These are phyloP conservation scores for Sarocladium kiliense DNA, from an alignment of 2,329 filamentous ascomycete species.

Conservation along the genomic window DNA sequence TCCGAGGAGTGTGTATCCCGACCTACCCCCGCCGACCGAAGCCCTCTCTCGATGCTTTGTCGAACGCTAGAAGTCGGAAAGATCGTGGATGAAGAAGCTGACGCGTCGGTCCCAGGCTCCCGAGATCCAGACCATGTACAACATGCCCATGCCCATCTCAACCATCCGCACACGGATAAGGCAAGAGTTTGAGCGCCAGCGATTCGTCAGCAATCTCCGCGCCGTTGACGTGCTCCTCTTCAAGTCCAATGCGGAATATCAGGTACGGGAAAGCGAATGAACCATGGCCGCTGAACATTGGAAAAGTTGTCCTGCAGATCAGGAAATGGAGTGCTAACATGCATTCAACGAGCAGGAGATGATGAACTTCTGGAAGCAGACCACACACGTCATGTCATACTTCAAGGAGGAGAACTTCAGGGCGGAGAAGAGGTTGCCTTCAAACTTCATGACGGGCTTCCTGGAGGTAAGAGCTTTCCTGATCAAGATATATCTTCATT, in stretches of 20 bases:
- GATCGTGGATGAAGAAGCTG: conserved; percentile 10
- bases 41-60: background rate
- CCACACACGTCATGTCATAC: conserved; percentile 93
- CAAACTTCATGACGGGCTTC: conserved; percentile 91
- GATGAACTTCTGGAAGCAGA: conserved; percentile 98
- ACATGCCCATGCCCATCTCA: conserved; percentile 81
- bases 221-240: conserved; percentile 86
- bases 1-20: conserved; percentile 76
- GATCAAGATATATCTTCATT: background rate
- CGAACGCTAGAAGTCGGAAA: background rate
- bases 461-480: conserved; percentile 66
- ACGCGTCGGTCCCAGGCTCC: conserved; percentile 60
- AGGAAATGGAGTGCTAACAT: conserved; percentile 1
- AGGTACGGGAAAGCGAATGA: conserved; percentile 55
- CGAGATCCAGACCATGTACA: conserved; percentile 97
- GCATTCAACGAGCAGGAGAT: conserved; percentile 63
- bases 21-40: conserved; percentile 11
- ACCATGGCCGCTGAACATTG: background rate
- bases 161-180: conserved; percentile 87
- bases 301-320: conserved; percentile 12
- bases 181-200: conserved; percentile 93
- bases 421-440: conserved; percentile 73
- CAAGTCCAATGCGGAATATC: conserved; percentile 89
- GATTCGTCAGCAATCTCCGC: conserved; percentile 83
- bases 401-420: conserved; percentile 80